Percentiles rank a stretch among this genome's conserved stretches.
phyloP scores from a whole-genome alignment of 345 rosid species.

The Citrus hindsii region DNA sequence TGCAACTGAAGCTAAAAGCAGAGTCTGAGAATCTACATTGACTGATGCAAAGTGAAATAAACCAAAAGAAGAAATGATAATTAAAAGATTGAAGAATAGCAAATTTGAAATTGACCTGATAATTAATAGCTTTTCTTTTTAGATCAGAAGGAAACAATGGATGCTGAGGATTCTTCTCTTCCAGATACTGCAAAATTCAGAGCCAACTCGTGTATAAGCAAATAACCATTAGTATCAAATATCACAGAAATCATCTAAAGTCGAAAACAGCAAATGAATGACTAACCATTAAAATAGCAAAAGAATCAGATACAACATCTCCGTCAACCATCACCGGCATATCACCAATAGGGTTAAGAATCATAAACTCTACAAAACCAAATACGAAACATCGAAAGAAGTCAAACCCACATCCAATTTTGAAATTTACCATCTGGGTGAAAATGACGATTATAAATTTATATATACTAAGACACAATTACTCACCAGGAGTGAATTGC shows the following conservation, averaged over 20 bases:
- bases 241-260: background rate
- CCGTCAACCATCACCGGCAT: conserved; percentile 78
- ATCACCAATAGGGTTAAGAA: conserved; percentile 73
- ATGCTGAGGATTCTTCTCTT: conserved; percentile 72
- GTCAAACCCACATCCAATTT: background rate
- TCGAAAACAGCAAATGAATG: background rate
- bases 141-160: conserved; percentile 65
- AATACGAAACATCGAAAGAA: background rate
- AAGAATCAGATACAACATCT: conserved; percentile 58
- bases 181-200: conserved; percentile 48
- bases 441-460: background rate
- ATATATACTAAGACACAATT: background rate
- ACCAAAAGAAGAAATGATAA: background rate
- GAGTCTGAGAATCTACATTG: background rate
- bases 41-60: background rate
- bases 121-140: conserved; percentile 52
- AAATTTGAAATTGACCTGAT: conserved; percentile 40
- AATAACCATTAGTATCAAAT: background rate
- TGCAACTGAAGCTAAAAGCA: background rate
- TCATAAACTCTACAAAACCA: conserved; percentile 45
- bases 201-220: background rate
- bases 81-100: no score
- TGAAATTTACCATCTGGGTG: background rate
- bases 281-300: conserved; percentile 61
- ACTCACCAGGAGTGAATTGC: conserved; percentile 53